Evolutionary conservation across 2,329 filamentous ascomycete species (phyloP), one percentile per base, ranked within the genome.

Genomic region (Talaromyces sp.): DNA sequence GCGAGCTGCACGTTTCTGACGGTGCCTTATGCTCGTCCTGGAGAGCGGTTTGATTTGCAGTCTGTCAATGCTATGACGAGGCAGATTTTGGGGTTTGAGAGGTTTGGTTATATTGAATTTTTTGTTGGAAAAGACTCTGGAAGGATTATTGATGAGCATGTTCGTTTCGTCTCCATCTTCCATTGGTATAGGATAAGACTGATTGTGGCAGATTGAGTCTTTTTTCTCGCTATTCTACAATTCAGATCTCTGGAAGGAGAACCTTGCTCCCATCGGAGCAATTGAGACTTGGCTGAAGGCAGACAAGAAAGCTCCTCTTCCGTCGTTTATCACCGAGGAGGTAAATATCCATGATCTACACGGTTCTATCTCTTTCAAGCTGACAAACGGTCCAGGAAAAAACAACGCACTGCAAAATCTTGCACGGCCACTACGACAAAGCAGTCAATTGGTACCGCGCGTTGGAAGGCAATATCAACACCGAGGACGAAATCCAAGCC

Each of bases 361-460:
- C 17, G n/a, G 63, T n/a, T 3, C 9, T 24, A 21, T 24, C 17
- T 38, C 35, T 5, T 14, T 11, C 14, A 54, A 48, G 17, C 35
- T 58, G 17, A 57, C 58, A 61, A 61, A 32, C 50, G 12, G 14
- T 26, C 12, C 14, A 67, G 62, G 68, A 69, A 59, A 21, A 3
- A 29, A 24, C 27, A 58, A 64, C 55, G 24, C 65, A 69, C 53
- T 62, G 64, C 11, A 56, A 59, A n/a, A 67, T 68, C 46, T 62
- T 68, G 58, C 56, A 58, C 21, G 66, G 65, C 5, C 35, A 62
- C 38, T 65, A 69, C 52, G n/a, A 46, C 17, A 41, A 61, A 1
- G 62, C 67, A 11, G 55, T 66, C 3, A 68, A 68, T n/a, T 70
- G 68, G 68, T 71, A 71, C 43, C 61, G 61, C 3, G 62, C 62